phyloP scores from a whole-genome alignment of 805 yeast genomes.

The Starmerella khaoyaiensis region DNA sequence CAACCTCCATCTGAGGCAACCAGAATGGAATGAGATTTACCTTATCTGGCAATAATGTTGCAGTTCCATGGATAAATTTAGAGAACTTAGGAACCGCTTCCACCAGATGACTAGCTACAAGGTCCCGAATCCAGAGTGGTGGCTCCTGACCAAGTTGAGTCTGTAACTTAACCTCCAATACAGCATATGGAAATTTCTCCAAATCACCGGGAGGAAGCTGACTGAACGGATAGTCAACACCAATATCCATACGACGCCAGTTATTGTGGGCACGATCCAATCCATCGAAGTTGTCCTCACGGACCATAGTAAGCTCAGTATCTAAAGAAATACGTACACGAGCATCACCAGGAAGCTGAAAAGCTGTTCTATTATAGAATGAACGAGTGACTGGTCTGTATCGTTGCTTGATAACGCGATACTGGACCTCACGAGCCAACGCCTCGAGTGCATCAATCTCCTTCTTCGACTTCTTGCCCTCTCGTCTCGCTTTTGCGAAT shows the following conservation, averaged over 20 bases:
- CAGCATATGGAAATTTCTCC: conserved; percentile 94
- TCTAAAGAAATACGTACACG: conserved; percentile 96
- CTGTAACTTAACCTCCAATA: conserved; percentile 90
- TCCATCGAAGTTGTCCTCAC: conserved; percentile 96
- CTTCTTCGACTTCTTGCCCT: conserved; percentile 72
- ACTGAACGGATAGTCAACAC: conserved; percentile 88
- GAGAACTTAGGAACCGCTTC: conserved; percentile 98
- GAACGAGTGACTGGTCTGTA: conserved; percentile 91
- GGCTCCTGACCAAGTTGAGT: conserved; percentile 99
- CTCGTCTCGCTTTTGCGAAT: conserved; percentile 83
- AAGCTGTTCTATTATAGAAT: conserved; percentile 95
- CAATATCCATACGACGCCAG: conserved; percentile 98
- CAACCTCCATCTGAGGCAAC: conserved; percentile 94
- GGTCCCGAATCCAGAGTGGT: conserved; percentile 91
- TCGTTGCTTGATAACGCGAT: conserved; percentile 68
- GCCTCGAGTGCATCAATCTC: conserved; percentile 90
- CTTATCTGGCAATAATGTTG: conserved; percentile 74
- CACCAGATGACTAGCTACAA: conserved; percentile 82
- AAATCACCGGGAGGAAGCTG: conserved; percentile 76
- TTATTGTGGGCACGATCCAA: conserved; percentile 76
- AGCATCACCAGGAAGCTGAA: conserved; percentile 98
- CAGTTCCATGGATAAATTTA: conserved; percentile 92
- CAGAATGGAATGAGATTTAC: conserved; percentile 86
- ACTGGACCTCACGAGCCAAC: conserved; percentile 85
- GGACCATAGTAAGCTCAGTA: conserved; percentile 91